Percentiles rank a stretch among this genome's conserved stretches.
Evolutionary conservation across 805 yeast genomes (phyloP).

Genomic region (Phaffomyces antillensis): DNA sequence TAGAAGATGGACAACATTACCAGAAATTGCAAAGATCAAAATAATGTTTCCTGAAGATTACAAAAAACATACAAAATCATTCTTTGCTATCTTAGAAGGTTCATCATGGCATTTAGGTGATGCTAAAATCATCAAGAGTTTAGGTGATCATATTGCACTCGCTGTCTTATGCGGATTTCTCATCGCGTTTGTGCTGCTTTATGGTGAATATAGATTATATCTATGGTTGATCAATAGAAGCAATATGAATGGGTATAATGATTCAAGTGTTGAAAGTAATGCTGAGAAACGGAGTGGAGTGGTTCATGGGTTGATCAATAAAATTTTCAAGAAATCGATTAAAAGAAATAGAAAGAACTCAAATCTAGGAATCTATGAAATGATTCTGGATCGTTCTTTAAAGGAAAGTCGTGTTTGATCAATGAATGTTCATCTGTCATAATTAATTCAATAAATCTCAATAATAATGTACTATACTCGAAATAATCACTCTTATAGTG

Average conservation of each 20-base stretch:
- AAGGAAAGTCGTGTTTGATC: no score
- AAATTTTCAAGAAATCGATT: constrained; percentile 11
- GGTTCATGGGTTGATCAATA: constrained; percentile 9
- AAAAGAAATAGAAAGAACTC: constrained; percentile 24
- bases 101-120: constrained; percentile 92
- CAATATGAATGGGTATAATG: no score
- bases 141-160: constrained; percentile 68
- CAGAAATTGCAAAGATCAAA: constrained; percentile 58
- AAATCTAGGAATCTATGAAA: constrained; percentile 17
- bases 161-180: constrained; percentile 67
- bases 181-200: constrained; percentile 42
- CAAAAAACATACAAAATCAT: constrained; percentile 51
- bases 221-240: constrained; percentile 23
- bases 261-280: no score
- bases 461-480: no score
- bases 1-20: constrained; percentile 64
- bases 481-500: no score
- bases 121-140: constrained; percentile 65
- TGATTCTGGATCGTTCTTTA: constrained; percentile 3
- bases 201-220: constrained; percentile 40
- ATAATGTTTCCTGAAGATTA: constrained; percentile 70
- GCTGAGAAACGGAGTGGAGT: no score
- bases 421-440: no score
- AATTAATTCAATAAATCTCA: no score
- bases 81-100: constrained; percentile 72